Base-by-base conservation (phyloP, 257 asterid species). In the Craterostigma plantagineum region DNA sequence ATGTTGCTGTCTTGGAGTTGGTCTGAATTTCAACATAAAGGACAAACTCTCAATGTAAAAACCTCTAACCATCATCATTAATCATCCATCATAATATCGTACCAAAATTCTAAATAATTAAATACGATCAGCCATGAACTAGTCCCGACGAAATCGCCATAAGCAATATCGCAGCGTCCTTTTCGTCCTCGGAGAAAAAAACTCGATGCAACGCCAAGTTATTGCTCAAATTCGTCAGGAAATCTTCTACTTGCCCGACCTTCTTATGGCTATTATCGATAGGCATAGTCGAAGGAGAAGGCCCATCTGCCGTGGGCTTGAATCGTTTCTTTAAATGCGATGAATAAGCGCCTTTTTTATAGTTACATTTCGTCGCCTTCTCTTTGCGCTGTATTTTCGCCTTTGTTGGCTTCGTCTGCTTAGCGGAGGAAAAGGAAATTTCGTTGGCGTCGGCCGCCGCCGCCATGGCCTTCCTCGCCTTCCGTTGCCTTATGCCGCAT, bases 101-200 rank as follows among this genome's bases (percentile, higher is more conserved):
- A 23, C 2, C 30, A 23, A 23, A 23, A 23, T n/a, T 23, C 30
- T 2, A 23, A 23, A 23, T 23, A 23, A 23, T 23, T 2, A n/a
- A 23, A 23, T 23, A 23, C 2, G 18, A 16, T 73, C 80, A 81
- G 23, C 91, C 84, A 52, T 81, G 92, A 58, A 86, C 70, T 14
- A 75, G 70, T 45, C 87, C 91, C 14, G 83, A 73, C 57, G 97
- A 86, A 45, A 86, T 52, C 47, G 97, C 94, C 97, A 86, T 86
- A 4, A 86, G 74, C 48, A 86, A 59, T 48, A 86, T 81, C 0
- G 97, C 97, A 10, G 97, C 97, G 54, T 86, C 92, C 71, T 73
- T 86, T 62, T 81, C 97, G 27, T 86, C 97, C n/a, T 86, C 92
- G 0, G 97, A 92, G 40, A 81, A n/a, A n/a, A n/a, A 86, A 7